phyloP scores from a whole-genome alignment of 768 basidiomycete species.

The Lactarius sanguifluus region DNA sequence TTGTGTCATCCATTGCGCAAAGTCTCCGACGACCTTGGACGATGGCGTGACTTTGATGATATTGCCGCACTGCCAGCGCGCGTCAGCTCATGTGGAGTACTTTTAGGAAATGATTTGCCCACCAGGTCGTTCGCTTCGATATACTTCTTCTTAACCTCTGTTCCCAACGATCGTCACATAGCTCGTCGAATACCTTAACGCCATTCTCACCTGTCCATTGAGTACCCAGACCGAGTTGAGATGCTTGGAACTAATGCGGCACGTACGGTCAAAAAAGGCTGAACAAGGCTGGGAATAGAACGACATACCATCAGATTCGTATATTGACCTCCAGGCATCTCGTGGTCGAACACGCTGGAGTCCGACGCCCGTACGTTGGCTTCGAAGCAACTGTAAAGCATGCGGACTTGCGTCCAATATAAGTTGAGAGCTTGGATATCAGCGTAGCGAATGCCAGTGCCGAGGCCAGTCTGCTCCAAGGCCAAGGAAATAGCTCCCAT shows the following conservation, averaged over 20 bases:
- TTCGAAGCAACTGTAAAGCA: constrained; percentile 96
- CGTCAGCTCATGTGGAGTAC: constrained; percentile 13
- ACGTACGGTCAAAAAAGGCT: constrained; percentile 27
- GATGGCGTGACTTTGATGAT: constrained; percentile 99
- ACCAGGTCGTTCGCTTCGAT: constrained; percentile 96
- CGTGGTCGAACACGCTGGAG: constrained; percentile 97
- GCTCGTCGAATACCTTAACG: background rate
- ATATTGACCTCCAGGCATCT: constrained; percentile 98
- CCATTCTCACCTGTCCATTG: constrained; percentile 78
- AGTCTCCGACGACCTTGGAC: constrained; percentile 98
- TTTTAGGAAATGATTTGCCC: constrained; percentile 34
- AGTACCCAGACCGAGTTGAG: constrained; percentile 93
- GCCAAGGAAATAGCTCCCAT: constrained; percentile 98
- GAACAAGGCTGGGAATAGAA: constrained; percentile 22
- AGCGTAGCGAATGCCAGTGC: constrained; percentile 94
- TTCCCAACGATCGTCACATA: background rate
- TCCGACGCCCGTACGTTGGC: constrained; percentile 97
- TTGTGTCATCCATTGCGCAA: constrained; percentile 99
- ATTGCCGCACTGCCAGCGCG: constrained; percentile 74
- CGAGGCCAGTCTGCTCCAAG: constrained; percentile 89
- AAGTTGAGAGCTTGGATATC: constrained; percentile 96
- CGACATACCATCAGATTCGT: constrained; percentile 85
- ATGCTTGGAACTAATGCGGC: constrained; percentile 84
- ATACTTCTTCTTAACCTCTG: constrained; percentile 97
- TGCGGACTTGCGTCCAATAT: constrained; percentile 97